Evolutionary conservation across 129 eudicot genomes (phyloP).

Genomic region (Arctium minus): DNA sequence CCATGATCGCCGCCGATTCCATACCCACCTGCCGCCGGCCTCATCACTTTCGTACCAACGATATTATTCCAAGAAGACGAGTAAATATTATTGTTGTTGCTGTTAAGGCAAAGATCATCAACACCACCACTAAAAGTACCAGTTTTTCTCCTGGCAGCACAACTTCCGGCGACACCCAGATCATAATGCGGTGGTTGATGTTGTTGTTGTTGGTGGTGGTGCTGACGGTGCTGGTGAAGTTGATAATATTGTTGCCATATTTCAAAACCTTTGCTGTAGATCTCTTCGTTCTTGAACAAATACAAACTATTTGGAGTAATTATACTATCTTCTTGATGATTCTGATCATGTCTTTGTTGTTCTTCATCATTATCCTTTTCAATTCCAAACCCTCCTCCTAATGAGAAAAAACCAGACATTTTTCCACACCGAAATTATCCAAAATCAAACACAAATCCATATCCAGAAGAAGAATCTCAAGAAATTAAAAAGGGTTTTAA

Average conservation of each 20-base stretch:
- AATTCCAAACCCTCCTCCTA: slow-evolving; percentile 42
- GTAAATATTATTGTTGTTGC: slow-evolving; percentile 20
- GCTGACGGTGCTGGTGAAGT: slow-evolving; percentile 44
- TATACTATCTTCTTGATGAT: slow-evolving; percentile 18
- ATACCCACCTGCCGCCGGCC: slow-evolving; percentile 20
- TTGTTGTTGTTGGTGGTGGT: slow-evolving; percentile 16
- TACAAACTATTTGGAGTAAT: slow-evolving; percentile 42
- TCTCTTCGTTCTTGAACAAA: slow-evolving; percentile 67
- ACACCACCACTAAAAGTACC: background rate
- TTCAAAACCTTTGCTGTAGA: slow-evolving; percentile 84
- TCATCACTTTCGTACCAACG: slow-evolving; percentile 31
- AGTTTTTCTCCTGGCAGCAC: slow-evolving; percentile 7
- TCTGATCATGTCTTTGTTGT: slow-evolving; percentile 2
- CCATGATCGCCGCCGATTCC: slow-evolving; percentile 25
- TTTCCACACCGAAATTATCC: slow-evolving; percentile 28
- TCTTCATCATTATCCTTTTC: slow-evolving; percentile 16
- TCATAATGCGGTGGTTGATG: slow-evolving; percentile 25
- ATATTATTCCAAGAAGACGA: slow-evolving; percentile 16
- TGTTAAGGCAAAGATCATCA: slow-evolving; percentile 31
- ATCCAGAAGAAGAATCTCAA: slow-evolving; percentile 12
- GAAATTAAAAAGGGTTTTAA: slow-evolving; percentile 11
- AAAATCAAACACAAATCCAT: slow-evolving; percentile 46
- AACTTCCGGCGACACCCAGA: slow-evolving; percentile 30
- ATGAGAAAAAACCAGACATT: slow-evolving; percentile 79
- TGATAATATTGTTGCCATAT: slow-evolving; percentile 82